Evolutionary conservation across 805 yeast species (phyloP).

Genomic region (Saturnispora halmiae): DNA sequence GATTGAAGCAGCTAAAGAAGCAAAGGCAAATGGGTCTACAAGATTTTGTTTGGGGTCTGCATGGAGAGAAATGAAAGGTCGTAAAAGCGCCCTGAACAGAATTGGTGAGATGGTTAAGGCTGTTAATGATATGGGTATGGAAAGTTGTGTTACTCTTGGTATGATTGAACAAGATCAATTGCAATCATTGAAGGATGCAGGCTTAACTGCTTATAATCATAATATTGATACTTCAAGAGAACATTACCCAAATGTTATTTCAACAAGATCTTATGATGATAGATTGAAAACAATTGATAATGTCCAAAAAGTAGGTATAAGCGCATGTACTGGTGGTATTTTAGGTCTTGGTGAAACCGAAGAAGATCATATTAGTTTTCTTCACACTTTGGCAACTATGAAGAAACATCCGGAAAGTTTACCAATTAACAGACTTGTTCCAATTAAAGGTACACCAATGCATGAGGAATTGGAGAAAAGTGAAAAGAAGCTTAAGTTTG

Average conservation of each 20-base stretch:
- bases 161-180: constrained; percentile 67
- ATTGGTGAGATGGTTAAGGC: constrained; percentile 57
- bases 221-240: constrained; percentile 74
- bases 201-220: constrained; percentile 75
- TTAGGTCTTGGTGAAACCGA: constrained; percentile 69
- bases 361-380: constrained; percentile 61
- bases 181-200: constrained; percentile 48
- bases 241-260: constrained; percentile 62
- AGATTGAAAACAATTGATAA: constrained; percentile 56
- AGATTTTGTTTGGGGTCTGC: constrained; percentile 84
- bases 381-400: constrained; percentile 60
- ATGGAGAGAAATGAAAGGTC: constrained; percentile 78
- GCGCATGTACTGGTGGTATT: constrained; percentile 74
- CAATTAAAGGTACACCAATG: constrained; percentile 73
- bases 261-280: constrained; percentile 65
- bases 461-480: constrained; percentile 38
- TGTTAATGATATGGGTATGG: constrained; percentile 54
- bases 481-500: constrained; percentile 42
- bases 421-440: constrained; percentile 73
- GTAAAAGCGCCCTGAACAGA: constrained; percentile 55
- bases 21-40: constrained; percentile 63
- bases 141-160: constrained; percentile 73
- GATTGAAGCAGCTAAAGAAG: constrained; percentile 50
- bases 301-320: constrained; percentile 50
- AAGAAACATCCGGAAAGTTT: constrained; percentile 69